A percentile compares a stretch with the other conserved stretches of the same genome.
These are phyloP conservation scores for Isoetes taiwanensis DNA, from an alignment of 75 land plant species.

Conservation along the genomic window DNA sequence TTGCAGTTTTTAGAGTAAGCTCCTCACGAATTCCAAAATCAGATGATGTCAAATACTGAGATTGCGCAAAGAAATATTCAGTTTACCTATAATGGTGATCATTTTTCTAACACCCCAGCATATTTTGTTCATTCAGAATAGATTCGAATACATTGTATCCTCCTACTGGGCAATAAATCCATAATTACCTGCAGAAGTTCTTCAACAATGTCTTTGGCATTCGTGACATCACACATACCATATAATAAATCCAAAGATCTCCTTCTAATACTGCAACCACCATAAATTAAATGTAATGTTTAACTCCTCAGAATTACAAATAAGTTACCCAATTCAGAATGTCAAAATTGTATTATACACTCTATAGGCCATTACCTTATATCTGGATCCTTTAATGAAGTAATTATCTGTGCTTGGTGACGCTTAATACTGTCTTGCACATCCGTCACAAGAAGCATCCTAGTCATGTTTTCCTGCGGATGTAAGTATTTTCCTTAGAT, in stretches of 20 bases:
- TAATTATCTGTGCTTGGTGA: constrained; percentile 96
- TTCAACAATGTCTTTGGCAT: constrained; percentile 99
- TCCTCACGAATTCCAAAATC: constrained; percentile 99
- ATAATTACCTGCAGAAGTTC: constrained; percentile 97
- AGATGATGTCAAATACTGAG: constrained; percentile 88
- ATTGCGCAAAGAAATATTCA: neutral
- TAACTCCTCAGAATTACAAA: neutral
- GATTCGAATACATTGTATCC: too few relatives aligned
- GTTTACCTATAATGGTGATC: neutral
- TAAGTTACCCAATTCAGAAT: neutral
- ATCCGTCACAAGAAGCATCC: constrained; percentile 96
- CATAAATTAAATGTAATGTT: neutral
- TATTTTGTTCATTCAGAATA: too few relatives aligned
- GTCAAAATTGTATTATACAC: neutral
- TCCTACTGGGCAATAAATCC: too few relatives aligned
- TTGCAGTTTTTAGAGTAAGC: constrained; percentile 91
- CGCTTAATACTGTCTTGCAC: constrained; percentile 95
- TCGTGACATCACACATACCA: constrained; percentile 98
- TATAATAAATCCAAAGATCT: constrained; percentile 92
- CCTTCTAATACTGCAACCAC: constrained; percentile 70
- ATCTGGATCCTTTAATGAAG: constrained; percentile 97
- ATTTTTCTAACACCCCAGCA: too few relatives aligned
- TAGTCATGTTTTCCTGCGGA: constrained; percentile 99
- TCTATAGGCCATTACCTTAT: constrained; percentile 46
- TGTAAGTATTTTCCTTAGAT: too few relatives aligned